Conservation (phyloP, 176 grass and related monocot species). For the Oryza punctata region DNA sequence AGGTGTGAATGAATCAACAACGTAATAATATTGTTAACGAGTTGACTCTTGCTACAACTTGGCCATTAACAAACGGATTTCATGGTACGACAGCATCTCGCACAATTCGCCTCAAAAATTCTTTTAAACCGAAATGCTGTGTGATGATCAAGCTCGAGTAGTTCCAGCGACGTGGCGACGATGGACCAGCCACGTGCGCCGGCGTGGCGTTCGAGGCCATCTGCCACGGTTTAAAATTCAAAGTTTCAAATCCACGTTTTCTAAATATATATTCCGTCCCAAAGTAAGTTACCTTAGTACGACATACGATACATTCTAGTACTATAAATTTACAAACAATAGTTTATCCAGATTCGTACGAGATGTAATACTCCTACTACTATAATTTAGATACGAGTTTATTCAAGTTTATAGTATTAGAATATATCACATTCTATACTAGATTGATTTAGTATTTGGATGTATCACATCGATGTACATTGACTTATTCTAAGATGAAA, state of each 20-base stretch:
- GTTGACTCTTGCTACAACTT: conserved; percentile 33
- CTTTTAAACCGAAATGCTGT: background rate
- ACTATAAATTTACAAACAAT: too few species aligned
- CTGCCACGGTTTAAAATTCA: background rate
- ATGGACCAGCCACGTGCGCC: background rate
- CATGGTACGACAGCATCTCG: background rate
- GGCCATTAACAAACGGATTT: background rate
- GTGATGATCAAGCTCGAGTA: background rate
- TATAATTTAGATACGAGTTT: too few species aligned
- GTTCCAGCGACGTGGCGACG: conserved; percentile 13
- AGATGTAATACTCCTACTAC: too few species aligned
- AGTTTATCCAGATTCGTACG: too few species aligned
- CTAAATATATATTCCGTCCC: background rate
- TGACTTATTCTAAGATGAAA: too few species aligned
- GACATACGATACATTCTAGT: too few species aligned
- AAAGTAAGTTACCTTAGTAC: too few species aligned
- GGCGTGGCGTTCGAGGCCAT: background rate
- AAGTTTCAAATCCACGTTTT: background rate
- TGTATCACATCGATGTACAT: too few species aligned
- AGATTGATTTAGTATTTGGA: too few species aligned
- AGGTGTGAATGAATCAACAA: background rate
- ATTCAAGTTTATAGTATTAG: too few species aligned
- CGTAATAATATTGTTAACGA: background rate
- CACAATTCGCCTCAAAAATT: background rate
- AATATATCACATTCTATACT: too few species aligned